phyloP scores from a whole-genome alignment of 2,329 filamentous ascomycete species.

The Pseudogymnoascus sp. region DNA sequence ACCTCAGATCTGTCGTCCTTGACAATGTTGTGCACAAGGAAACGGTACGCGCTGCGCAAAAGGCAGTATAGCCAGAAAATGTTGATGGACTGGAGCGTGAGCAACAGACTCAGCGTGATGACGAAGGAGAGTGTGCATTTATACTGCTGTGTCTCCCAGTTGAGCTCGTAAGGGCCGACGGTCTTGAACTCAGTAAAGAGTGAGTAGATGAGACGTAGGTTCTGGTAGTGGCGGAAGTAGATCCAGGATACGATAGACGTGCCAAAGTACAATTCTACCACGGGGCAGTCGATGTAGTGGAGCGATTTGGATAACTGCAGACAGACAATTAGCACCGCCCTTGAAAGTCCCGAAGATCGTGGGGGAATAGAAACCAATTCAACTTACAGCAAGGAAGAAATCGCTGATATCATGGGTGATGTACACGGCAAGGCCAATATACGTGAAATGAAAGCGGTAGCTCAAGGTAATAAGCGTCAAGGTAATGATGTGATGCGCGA shows the following conservation, averaged over 20 bases:
- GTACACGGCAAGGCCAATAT: constrained; percentile 89
- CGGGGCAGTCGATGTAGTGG: constrained; percentile 67
- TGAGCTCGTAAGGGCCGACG: constrained; percentile 62
- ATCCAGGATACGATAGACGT: constrained; percentile 76
- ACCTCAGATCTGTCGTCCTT: constrained; percentile 67
- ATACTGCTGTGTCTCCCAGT: constrained; percentile 69
- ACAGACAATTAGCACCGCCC: constrained; percentile 11
- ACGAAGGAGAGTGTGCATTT: constrained; percentile 62
- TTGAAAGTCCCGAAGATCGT: not conserved
- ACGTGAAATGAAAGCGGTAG: constrained; percentile 95
- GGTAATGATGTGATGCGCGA: constrained; percentile 86
- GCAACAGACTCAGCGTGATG: constrained; percentile 57
- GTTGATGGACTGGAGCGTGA: constrained; percentile 63
- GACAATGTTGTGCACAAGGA: constrained; percentile 50
- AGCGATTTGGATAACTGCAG: constrained; percentile 76
- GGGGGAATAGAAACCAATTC: not conserved
- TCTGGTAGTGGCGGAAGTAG: constrained; percentile 78
- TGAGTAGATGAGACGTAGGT: constrained; percentile 66
- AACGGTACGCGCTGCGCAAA: constrained; percentile 62
- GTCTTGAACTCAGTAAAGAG: constrained; percentile 66
- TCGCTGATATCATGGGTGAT: constrained; percentile 92
- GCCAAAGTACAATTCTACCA: constrained; percentile 62
- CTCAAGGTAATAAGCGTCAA: constrained; percentile 74
- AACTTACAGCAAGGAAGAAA: constrained; percentile 83
- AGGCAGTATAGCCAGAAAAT: constrained; percentile 75